Evolutionary conservation across 1,284 basidiomycete species (phyloP).

Genomic region (Microbotryomycetes sp.): DNA sequence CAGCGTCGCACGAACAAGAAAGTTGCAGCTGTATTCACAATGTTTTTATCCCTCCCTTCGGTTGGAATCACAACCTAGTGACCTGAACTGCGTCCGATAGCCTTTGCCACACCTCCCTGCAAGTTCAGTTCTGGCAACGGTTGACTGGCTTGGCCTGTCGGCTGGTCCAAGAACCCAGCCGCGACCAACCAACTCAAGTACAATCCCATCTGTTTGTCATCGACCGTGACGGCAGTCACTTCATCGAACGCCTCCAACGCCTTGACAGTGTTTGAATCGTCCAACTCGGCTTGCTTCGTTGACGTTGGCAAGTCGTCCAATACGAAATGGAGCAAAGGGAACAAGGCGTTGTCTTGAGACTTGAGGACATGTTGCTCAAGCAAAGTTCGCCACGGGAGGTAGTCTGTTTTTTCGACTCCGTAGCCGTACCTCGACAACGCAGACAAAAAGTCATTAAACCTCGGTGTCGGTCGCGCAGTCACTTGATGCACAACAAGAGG

Average conservation of each 20-base stretch:
- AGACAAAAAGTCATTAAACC: conserved; percentile 82
- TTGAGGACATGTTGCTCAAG: conserved; percentile 94
- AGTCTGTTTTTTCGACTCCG: conserved; percentile 69
- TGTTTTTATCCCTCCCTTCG: too few relatives aligned
- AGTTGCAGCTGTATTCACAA: too few relatives aligned
- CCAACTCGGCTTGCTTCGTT: conserved; percentile 87
- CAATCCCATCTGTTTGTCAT: conserved; percentile 66
- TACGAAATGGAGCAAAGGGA: conserved; percentile 94
- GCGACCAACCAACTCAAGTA: conserved; percentile 93
- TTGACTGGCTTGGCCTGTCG: conserved; percentile 38
- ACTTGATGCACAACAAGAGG: conserved; percentile 74
- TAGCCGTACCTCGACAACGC: conserved; percentile 76
- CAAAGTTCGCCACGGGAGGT: conserved; percentile 81
- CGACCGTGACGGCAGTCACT: conserved; percentile 56
- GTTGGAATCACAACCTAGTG: too few relatives aligned
- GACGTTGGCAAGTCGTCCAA: conserved; percentile 93
- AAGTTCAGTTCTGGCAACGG: conserved; percentile 19
- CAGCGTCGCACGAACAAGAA: too few relatives aligned
- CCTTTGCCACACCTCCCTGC: conserved; percentile 15
- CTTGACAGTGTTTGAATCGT: conserved; percentile 72
- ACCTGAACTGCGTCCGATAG: conserved; percentile 21
- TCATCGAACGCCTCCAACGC: conserved; percentile 53
- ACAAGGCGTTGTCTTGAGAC: conserved; percentile 89
- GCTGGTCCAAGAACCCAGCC: conserved; percentile 74
- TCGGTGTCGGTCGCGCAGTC: conserved; percentile 74